Conservation (phyloP, 352 stramenopile genomes). For the Globisporangium nodosum region DNA sequence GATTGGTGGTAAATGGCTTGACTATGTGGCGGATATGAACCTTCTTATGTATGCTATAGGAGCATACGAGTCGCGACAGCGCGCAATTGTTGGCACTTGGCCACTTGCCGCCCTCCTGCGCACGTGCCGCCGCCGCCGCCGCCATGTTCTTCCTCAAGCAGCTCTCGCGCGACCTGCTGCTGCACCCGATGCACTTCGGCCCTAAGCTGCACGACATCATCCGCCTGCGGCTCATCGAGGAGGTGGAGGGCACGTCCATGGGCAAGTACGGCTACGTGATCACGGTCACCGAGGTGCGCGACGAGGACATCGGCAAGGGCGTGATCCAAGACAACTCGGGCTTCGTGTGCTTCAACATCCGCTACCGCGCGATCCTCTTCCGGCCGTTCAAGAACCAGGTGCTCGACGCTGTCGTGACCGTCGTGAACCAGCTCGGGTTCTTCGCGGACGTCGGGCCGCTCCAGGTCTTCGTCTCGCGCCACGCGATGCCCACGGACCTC, state of each 20-base stretch:
- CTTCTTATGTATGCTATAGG: no score
- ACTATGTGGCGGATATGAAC: no score
- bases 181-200: constrained; percentile 95
- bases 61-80: no score
- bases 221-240: constrained; percentile 93
- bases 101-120: background rate
- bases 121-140: background rate
- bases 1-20: no score
- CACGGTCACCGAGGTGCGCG: constrained; percentile 94
- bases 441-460: constrained; percentile 95
- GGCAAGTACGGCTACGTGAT: constrained; percentile 97
- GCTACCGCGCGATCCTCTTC: constrained; percentile 95
- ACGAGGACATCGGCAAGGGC: constrained; percentile 95
- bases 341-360: constrained; percentile 95
- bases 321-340: constrained; percentile 98
- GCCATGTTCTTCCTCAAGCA: constrained; percentile 88
- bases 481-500: constrained; percentile 92
- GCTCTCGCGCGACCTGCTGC: constrained; percentile 89
- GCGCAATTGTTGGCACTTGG: no score
- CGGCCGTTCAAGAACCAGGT: constrained; percentile 98
- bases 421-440: constrained; percentile 96
- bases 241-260: constrained; percentile 95
- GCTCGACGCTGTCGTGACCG: constrained; percentile 94
- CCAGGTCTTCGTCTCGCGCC: constrained; percentile 96
- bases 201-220: constrained; percentile 95